Base-by-base conservation (phyloP, 345 rosid genomes). In the Diplotaxis tenuifolia region DNA sequence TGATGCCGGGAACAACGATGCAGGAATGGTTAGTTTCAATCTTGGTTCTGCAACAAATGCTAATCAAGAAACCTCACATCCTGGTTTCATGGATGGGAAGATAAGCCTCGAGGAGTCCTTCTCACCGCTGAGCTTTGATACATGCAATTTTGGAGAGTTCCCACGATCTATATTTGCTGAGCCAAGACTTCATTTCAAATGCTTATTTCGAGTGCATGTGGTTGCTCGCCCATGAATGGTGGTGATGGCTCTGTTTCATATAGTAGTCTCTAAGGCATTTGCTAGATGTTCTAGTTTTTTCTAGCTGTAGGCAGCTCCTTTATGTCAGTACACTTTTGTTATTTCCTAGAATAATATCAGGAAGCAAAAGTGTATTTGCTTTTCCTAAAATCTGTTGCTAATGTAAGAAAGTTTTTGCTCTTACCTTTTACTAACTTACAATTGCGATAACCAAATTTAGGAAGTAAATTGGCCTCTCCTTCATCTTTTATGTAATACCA, bases 91-190 rank as follows among this genome's bases (percentile, higher is more conserved):
- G 86, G 96, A 85, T 49, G 76, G 85, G 67, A 91, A 86, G 72
- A 85, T 71, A 14, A 68, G 68, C 63, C 58, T 71, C 12, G 97
- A 88, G 60, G 96, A 88, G 45, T 74, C 88, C 11, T 85, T 85
- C 82, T 89, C 96, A 8, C 94, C 97, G 2, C 64, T 93, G 77
- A 83, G 78, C 84, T 87, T 88, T 2, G 97, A 95, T 29, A 80
- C 92, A 2, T 83, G 89, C 67, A 91, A 81, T 74, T 89, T 91
- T n/a, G 87, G 85, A 31, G 92, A 91, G 79, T 89, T 89, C 75
- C 86, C 90, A 32, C 85, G 89, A 79, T 84, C 87, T 3, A 62
- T 73, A 62, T 91, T 88, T 47, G 95, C 91, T 62, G 97, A 94
- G 81, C 78, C 99, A 96, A 89, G 52, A 86, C 66, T 73, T 80